phyloP scores from a whole-genome alignment of 495 filamentous ascomycete species.

The Tuber brumale region DNA sequence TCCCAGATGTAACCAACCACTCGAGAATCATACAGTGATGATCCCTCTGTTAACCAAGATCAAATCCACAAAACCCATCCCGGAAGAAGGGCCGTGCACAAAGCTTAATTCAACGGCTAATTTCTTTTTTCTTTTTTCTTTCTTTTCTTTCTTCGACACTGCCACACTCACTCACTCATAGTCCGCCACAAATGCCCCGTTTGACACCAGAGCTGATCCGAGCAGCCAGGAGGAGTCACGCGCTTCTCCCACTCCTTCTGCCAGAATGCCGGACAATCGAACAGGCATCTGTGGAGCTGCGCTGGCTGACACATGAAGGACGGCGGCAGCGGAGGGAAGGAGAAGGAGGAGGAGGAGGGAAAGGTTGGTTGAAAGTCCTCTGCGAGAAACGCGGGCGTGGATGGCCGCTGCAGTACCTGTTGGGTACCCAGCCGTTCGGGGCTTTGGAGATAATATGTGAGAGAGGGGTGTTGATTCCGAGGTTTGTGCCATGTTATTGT shows the following conservation, averaged over 20 bases:
- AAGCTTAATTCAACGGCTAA: neutral
- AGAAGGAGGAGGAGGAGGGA: neutral
- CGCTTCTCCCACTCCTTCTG: conserved; percentile 61
- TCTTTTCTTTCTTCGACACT: neutral
- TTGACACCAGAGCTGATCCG: conserved; percentile 56
- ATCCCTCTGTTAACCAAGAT: neutral
- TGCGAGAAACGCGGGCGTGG: conserved; percentile 58
- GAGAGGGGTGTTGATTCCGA: conserved; percentile 74
- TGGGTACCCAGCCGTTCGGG: conserved; percentile 85
- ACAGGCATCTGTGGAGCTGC: conserved; percentile 69
- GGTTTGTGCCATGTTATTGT: conserved; percentile 46
- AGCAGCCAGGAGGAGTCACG: conserved; percentile 51
- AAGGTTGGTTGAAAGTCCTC: conserved; percentile 45
- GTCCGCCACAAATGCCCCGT: conserved; percentile 61
- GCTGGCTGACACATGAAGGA: conserved; percentile 71
- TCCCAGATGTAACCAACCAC: neutral
- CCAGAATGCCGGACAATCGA: conserved; percentile 59
- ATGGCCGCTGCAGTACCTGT: conserved; percentile 77
- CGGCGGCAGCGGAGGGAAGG: conserved; percentile 30
- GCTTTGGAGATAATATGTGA: conserved; percentile 68
- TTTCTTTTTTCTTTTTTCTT: neutral
- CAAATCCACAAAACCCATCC: neutral
- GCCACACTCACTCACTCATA: neutral
- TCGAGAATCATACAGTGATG: neutral
- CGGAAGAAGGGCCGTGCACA: neutral